Base-by-base conservation (phyloP, 2,329 filamentous ascomycete species). In the Dryadomyces sulphureus region DNA sequence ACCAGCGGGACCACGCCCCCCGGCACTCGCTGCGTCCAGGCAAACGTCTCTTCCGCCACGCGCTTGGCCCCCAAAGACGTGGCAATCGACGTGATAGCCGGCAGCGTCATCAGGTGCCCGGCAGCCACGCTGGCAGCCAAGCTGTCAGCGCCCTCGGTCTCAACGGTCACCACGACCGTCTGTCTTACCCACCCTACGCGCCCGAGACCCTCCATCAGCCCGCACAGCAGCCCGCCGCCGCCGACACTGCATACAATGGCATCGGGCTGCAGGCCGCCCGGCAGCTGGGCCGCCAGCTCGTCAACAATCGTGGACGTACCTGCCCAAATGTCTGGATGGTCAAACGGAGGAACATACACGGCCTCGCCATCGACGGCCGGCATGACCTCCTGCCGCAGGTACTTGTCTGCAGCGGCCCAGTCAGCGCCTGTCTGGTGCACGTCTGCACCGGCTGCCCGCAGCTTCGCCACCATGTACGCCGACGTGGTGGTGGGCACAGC, bases 71-170 rank as follows among this genome's bases (percentile, higher is more conserved):
- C 85, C 0, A 92, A 67, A 34, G 73, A 80, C 0, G 76, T 85
- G 0, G 84, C 84, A 45, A 81, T 72, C 20, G 75, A 81, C 6
- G 82, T 85, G 54, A 92, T 87, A 22, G 63, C 72, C 0, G 74
- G 70, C 14, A 92, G 65, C 0, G 78, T 81, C 40, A 83, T 64
- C 39, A 79, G 62, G 54, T 68, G 54, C 0, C 68, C 65, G 4
- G 68, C 67, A 27, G 66, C 59, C 7, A 89, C 59, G 20, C 75
- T 71, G 17, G 70, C 65, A 20, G 70, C 62, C 16, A 90, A 66
- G 1, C 76, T 79, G 45, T 85, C 75, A 0, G 84, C 82, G 14
- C 85, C 85, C 1, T 64, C 57, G 0, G 85, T 90, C 64, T 90
- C 85, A 34, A 87, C 67, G 1, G 81, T 83, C 22, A 90, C 58